Evolutionary conservation across 768 basidiomycete genomes (phyloP).

Genomic region (Mycena polygramma): DNA sequence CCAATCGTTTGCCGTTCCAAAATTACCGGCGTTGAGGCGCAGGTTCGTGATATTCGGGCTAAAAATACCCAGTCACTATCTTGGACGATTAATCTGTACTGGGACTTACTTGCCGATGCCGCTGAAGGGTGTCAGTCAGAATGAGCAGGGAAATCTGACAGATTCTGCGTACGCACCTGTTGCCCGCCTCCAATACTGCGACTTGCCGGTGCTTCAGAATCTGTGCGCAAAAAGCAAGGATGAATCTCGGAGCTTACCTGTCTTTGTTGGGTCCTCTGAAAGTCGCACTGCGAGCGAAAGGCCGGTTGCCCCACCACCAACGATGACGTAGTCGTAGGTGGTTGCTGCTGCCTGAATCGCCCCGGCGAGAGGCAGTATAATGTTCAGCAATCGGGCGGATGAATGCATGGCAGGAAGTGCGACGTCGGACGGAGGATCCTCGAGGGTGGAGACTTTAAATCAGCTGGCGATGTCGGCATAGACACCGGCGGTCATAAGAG

Average conservation of each 20-base stretch:
- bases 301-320: constrained; percentile 25
- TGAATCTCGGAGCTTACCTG: neutral
- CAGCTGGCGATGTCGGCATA: too few species aligned
- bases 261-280: constrained; percentile 23
- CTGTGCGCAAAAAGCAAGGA: neutral
- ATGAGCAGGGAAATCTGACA: too few species aligned
- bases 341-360: neutral
- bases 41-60: constrained; percentile 33
- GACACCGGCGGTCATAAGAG: too few species aligned
- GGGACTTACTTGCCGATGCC: constrained; percentile 28
- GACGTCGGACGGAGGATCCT: neutral
- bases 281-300: constrained; percentile 25
- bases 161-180: too few species aligned
- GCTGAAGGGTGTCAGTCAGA: neutral
- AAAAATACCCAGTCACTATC: neutral
- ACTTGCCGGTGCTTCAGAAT: neutral
- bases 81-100: too few species aligned
- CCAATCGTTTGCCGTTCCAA: constrained; percentile 30
- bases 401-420: neutral
- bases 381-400: neutral
- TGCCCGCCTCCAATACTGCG: too few species aligned
- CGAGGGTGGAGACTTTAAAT: too few species aligned
- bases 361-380: neutral
- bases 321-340: constrained; percentile 22
- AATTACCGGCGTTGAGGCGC: constrained; percentile 22